These are phyloP conservation scores for Maudiozyma pseudohumilis DNA, from an alignment of 805 yeast species.

Conservation along the genomic window DNA sequence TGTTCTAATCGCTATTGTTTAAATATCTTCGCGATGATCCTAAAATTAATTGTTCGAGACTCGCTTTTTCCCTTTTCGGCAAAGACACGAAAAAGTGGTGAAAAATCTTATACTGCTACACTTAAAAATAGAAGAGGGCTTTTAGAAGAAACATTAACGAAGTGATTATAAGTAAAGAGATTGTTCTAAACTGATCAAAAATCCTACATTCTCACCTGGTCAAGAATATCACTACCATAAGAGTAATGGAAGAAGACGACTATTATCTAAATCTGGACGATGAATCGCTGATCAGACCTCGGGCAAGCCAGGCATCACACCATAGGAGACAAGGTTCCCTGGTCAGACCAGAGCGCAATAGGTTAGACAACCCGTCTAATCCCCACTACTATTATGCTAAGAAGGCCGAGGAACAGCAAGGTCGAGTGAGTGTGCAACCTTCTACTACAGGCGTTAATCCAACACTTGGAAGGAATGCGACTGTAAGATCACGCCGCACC, in stretches of 20 bases:
- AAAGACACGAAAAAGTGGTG: no score
- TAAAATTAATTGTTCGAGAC: no score
- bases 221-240: no score
- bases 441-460: slow-evolving; percentile 68
- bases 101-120: no score
- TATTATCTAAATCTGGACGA: slow-evolving; percentile 11
- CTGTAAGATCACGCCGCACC: slow-evolving; percentile 6
- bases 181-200: no score
- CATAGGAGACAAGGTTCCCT: slow-evolving; percentile 42
- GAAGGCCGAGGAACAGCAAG: slow-evolving; percentile 55
- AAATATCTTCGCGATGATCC: no score
- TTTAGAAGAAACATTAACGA: no score
- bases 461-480: slow-evolving; percentile 5
- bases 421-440: slow-evolving; percentile 54
- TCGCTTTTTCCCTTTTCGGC: no score
- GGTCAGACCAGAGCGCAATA: slow-evolving; percentile 76
- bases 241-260: slow-evolving; percentile 10
- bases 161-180: no score
- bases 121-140: no score
- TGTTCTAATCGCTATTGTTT: no score
- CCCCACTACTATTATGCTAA: slow-evolving; percentile 74
- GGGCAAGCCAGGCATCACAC: slow-evolving; percentile 10
- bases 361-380: slow-evolving; percentile 51
- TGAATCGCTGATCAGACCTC: slow-evolving; percentile 28
- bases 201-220: no score